Percentiles rank a stretch among this genome's conserved stretches.
phyloP scores from a whole-genome alignment of 768 basidiomycete genomes.

The Psilocybe subaeruginosa region DNA sequence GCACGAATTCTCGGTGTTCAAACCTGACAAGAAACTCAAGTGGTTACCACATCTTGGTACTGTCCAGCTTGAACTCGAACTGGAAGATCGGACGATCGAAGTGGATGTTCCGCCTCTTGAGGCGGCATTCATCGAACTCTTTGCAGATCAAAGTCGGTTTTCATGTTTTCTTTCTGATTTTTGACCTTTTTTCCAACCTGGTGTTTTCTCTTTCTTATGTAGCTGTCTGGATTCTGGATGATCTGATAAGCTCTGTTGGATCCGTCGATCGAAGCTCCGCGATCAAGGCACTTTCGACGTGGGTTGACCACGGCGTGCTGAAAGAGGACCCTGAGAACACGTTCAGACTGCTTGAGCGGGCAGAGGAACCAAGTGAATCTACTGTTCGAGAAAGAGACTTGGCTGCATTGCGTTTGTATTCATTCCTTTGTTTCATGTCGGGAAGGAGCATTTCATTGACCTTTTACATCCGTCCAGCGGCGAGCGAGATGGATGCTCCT shows the following conservation, averaged over 20 bases:
- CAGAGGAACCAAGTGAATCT: conserved; percentile 44
- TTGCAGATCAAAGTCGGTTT: conserved; percentile 64
- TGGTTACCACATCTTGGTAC: conserved; percentile 93
- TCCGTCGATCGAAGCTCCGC: conserved; percentile 65
- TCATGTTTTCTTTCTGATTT: conserved; percentile 1
- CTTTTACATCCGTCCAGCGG: conserved; percentile 14
- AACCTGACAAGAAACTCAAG: conserved; percentile 88
- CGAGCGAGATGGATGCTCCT: conserved; percentile 42
- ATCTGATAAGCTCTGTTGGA: conserved; percentile 66
- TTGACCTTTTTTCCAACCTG: not conserved
- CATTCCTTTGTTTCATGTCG: not conserved
- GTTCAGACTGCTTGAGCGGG: conserved; percentile 68
- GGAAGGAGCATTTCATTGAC: not conserved
- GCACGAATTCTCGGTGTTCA: conserved; percentile 77
- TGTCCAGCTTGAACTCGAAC: conserved; percentile 76
- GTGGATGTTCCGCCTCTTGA: conserved; percentile 86
- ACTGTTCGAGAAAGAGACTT: conserved; percentile 13
- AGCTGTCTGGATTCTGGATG: conserved; percentile 76
- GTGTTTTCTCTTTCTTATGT: not conserved
- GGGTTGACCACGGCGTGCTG: conserved; percentile 83
- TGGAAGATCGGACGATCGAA: conserved; percentile 78
- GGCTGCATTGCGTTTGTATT: conserved; percentile 15
- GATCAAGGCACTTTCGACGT: conserved; percentile 77
- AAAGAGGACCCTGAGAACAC: conserved; percentile 64
- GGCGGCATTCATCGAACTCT: conserved; percentile 88